Base-by-base conservation (phyloP, 1,284 basidiomycete genomes). In the Puccinia hordei region DNA sequence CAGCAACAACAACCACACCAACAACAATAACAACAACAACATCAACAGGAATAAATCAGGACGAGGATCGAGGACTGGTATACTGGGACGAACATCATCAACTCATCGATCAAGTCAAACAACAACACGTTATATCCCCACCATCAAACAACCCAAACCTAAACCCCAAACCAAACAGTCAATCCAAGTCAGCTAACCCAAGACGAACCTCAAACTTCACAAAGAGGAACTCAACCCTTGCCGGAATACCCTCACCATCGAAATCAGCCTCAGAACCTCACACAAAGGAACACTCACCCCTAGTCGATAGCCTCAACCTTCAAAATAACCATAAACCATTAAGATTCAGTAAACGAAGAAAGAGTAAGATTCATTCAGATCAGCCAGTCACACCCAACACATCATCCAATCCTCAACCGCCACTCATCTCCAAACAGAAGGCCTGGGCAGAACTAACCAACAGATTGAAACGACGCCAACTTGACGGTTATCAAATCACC, bases 221-320 rank as follows among this genome's bases (percentile, higher is more conserved):
- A 1, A 66, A 66, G 17, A 3, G 63, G 19, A 66, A 41, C 41
- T 41, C 63, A 13, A 17, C 63, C 35, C 63, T 66, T 4, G 63
- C 63, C 17, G 63, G 63, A 27, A 66, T 66, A 22, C 41, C 63
- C 63, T 66, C 63, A 2, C 63, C 63, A 22, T 66, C 63, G 4
- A 66, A 66, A 46, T 38, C 41, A 65, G 33, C 63, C 17, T 19
- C 33, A 38, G 13, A 38, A 41, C 35, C 27, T 15, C 22, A 65
- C 2, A 30, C 27, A 35, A 19, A 57, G 55, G 6, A 59, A 1
- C 12, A 27, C 24, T 49, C 46, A 12, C 38, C 38, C 38, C 38
- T 41, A 4, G 24, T 57, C 55, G 55, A 57, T 10, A 33, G 57
- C 27, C 57, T 57, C 27, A 27, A 30, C 27, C 30, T 27, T 12